Conservation (phyloP, 805 yeast genomes). For the Candida stauntonica region DNA sequence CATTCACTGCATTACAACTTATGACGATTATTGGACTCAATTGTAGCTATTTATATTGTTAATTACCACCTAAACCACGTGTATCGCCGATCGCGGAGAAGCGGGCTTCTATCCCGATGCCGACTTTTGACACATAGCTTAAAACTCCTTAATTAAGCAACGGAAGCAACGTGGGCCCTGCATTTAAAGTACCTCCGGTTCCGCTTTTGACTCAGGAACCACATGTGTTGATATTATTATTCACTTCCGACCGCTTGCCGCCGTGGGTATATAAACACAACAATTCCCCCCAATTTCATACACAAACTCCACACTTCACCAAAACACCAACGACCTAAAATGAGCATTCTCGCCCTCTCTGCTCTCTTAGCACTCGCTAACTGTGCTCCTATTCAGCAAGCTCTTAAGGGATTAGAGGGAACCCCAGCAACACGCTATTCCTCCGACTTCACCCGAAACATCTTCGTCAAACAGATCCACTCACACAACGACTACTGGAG, state of each 20-base stretch:
- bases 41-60: too few species aligned
- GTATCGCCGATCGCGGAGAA: too few species aligned
- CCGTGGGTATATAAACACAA: neutral
- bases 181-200: neutral
- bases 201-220: too few species aligned
- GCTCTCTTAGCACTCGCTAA: constrained; percentile 6
- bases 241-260: neutral
- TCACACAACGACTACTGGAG: constrained; percentile 78
- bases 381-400: constrained; percentile 19
- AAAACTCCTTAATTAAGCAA: too few species aligned
- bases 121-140: neutral
- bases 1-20: too few species aligned
- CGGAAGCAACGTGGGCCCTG: neutral
- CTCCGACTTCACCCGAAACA: constrained; percentile 22
- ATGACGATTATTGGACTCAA: too few species aligned
- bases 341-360: neutral
- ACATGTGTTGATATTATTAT: too few species aligned
- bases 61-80: too few species aligned
- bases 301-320: too few species aligned
- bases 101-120: too few species aligned
- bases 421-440: constrained; percentile 16
- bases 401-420: constrained; percentile 15
- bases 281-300: neutral
- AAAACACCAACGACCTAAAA: too few species aligned
- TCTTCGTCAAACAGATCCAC: constrained; percentile 41